Conservation (phyloP, 2,329 filamentous ascomycete genomes). For the Colletotrichum sp. region DNA sequence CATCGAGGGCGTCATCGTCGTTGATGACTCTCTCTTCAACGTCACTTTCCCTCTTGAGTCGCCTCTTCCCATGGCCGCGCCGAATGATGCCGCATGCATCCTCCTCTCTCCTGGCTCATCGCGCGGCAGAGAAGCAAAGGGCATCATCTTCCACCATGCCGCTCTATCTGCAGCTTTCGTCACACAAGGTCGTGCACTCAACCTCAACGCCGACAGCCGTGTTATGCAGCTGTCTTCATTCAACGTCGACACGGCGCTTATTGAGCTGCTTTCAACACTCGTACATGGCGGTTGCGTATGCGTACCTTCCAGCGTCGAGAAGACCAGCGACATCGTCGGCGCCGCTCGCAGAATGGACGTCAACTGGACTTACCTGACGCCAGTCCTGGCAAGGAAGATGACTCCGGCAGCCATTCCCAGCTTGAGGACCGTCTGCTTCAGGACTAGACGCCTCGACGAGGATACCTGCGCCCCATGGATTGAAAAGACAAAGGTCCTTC, state of each 20-base stretch:
- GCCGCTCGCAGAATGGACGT: slow-evolving; percentile 56
- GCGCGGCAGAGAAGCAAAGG: slow-evolving; percentile 58
- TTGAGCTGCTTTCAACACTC: slow-evolving; percentile 58
- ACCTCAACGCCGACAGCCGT: slow-evolving; percentile 56
- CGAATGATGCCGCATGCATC: slow-evolving; percentile 61
- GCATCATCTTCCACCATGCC: slow-evolving; percentile 66
- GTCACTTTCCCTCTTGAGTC: slow-evolving; percentile 22
- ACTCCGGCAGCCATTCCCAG: slow-evolving; percentile 40
- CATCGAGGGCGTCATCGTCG: slow-evolving; percentile 44
- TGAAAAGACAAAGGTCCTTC: slow-evolving; percentile 48
- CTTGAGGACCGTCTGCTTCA: slow-evolving; percentile 48
- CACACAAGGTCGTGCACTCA: slow-evolving; percentile 54
- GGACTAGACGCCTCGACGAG: slow-evolving; percentile 54
- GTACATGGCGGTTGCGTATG: slow-evolving; percentile 65
- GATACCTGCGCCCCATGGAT: slow-evolving; percentile 55
- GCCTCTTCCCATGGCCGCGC: slow-evolving; percentile 37
- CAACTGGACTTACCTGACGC: slow-evolving; percentile 62
- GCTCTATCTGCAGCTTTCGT: slow-evolving; percentile 60
- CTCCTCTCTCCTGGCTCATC: slow-evolving; percentile 63
- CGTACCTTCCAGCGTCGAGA: slow-evolving; percentile 56
- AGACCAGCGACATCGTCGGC: slow-evolving; percentile 53
- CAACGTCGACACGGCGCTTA: slow-evolving; percentile 57
- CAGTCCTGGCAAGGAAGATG: slow-evolving; percentile 58
- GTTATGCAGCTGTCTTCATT: slow-evolving; percentile 62
- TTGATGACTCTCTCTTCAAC: slow-evolving; percentile 47